Evolutionary conservation across 1,284 basidiomycete species (phyloP).

Genomic region (Abortiporus biennis): DNA sequence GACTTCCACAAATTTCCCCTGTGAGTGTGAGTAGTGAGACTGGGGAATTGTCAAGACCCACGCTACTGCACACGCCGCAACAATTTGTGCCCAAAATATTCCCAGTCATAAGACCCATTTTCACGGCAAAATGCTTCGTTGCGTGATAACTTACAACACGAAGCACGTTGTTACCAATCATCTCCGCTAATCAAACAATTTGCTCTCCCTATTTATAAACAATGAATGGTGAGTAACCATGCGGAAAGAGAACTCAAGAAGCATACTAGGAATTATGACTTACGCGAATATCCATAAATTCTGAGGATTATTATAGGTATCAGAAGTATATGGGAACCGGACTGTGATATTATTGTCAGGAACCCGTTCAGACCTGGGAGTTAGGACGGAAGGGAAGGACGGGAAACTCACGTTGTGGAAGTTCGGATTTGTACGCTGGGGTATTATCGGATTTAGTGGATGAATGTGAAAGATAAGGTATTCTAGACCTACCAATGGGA

Average conservation of each 20-base stretch:
- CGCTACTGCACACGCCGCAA: not conserved
- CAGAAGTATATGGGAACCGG: constrained; percentile 53
- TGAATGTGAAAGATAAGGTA: not conserved
- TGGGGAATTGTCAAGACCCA: too few relatives aligned
- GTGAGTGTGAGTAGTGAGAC: too few relatives aligned
- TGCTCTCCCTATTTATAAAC: not conserved
- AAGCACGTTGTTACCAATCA: not conserved
- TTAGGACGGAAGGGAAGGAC: not conserved
- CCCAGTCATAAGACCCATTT: not conserved
- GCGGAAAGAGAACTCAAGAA: too few relatives aligned
- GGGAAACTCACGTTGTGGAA: constrained; percentile 24
- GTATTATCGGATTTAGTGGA: not conserved
- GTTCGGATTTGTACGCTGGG: constrained; percentile 27
- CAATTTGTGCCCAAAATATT: not conserved
- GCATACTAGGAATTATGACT: too few relatives aligned
- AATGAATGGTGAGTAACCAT: too few relatives aligned
- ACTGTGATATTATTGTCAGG: constrained; percentile 32
- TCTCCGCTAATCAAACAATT: constrained; percentile 1
- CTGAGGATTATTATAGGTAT: constrained; percentile 60
- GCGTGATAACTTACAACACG: not conserved
- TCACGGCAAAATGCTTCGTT: not conserved
- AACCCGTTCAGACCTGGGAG: not conserved
- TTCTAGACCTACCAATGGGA: constrained; percentile 17
- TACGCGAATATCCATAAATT: constrained; percentile 56
- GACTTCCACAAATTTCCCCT: not conserved